Evolutionary conservation across 805 yeast genomes (phyloP).

Genomic region (Ogataea allantospora): DNA sequence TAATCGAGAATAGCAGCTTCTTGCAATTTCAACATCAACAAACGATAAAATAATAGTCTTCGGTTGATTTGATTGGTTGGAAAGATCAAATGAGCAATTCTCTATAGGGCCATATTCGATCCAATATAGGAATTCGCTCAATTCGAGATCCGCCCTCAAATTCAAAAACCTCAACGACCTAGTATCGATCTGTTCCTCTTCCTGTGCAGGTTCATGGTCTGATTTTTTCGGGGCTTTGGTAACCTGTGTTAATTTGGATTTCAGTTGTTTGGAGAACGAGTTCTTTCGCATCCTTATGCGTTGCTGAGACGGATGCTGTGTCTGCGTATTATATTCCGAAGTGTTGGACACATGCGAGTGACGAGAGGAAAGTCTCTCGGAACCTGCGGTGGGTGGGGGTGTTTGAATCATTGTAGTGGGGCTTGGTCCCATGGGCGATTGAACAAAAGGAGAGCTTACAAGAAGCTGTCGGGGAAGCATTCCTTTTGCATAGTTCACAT

Average conservation of each 20-base stretch:
- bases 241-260: conserved; percentile 19
- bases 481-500: conserved; percentile 56
- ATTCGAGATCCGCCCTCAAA: conserved; percentile 17
- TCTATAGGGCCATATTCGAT: conserved; percentile 64
- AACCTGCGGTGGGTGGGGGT: conserved; percentile 6
- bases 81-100: conserved; percentile 43
- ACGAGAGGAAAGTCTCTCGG: conserved; percentile 6
- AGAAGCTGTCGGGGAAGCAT: conserved; percentile 63
- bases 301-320: neutral
- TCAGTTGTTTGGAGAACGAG: conserved; percentile 20
- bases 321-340: neutral
- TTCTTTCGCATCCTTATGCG: conserved; percentile 5
- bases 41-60: conserved; percentile 26
- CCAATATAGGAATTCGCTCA: conserved; percentile 36
- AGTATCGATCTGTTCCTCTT: conserved; percentile 5
- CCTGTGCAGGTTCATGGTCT: neutral
- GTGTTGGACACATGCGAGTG: neutral
- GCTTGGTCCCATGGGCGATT: conserved; percentile 32
- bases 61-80: conserved; percentile 15
- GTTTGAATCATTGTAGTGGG: conserved; percentile 7
- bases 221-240: conserved; percentile 4
- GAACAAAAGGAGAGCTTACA: conserved; percentile 58
- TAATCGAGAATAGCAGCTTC: conserved; percentile 22
- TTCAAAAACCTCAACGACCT: conserved; percentile 25
- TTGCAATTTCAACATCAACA: conserved; percentile 23